phyloP scores from a whole-genome alignment of 1,139 yeast species.

The Spencermartinsiella ligniputridi region DNA sequence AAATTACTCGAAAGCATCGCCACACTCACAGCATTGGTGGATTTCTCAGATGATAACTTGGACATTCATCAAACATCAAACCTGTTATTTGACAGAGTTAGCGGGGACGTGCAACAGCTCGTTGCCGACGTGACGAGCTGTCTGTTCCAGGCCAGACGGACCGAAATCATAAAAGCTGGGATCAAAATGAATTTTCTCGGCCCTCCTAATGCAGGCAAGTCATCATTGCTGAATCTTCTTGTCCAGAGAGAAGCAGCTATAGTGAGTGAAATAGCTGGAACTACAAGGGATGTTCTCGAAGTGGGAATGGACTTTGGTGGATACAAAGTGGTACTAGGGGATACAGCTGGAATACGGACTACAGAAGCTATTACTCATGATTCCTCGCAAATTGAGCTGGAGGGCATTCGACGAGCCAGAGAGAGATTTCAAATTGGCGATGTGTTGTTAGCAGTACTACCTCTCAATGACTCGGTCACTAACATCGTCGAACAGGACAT shows the following conservation, averaged over 20 bases:
- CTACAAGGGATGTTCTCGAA: conserved; percentile 86
- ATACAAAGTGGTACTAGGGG: conserved; percentile 77
- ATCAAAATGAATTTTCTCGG: conserved; percentile 73
- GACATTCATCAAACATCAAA: conserved; percentile 59
- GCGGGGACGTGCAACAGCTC: conserved; percentile 39
- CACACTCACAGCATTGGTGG: conserved; percentile 78
- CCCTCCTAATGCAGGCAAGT: conserved; percentile 96
- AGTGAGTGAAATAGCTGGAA: conserved; percentile 89
- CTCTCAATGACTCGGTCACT: conserved; percentile 16
- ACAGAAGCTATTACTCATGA: conserved; percentile 17
- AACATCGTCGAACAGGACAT: conserved; percentile 16
- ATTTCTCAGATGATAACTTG: conserved; percentile 88
- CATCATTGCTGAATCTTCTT: conserved; percentile 69
- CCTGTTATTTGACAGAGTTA: conserved; percentile 45
- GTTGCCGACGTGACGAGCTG: conserved; percentile 41
- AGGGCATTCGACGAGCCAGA: conserved; percentile 80
- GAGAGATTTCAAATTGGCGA: conserved; percentile 61
- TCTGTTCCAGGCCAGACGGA: conserved; percentile 47
- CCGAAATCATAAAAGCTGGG: conserved; percentile 69
- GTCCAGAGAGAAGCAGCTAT: conserved; percentile 84
- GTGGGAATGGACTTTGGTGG: conserved; percentile 80
- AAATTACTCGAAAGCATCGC: conserved; percentile 65
- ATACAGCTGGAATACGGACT: conserved; percentile 89
- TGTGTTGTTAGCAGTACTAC: conserved; percentile 38
- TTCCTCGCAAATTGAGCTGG: conserved; percentile 59